Percentiles rank a stretch among this genome's conserved stretches.
These are phyloP conservation scores for Whalleya microplaca DNA, from an alignment of 2,329 filamentous ascomycete genomes.

Conservation along the genomic window DNA sequence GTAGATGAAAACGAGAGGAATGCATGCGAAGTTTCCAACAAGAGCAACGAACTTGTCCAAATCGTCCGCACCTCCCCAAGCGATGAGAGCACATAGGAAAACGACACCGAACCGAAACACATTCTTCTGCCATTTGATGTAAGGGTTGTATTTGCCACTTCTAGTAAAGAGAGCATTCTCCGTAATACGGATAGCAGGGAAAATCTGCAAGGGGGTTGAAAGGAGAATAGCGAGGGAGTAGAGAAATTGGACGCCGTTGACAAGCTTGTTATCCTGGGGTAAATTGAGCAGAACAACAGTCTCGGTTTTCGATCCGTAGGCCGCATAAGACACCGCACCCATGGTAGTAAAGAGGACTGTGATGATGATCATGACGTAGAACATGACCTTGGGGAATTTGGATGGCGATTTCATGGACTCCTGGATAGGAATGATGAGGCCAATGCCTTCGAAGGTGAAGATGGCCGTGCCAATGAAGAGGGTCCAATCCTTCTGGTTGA, in stretches of 20 bases:
- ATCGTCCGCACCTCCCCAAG: slow-evolving; percentile 90
- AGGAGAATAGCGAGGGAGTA: slow-evolving; percentile 98
- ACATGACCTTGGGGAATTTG: slow-evolving; percentile 89
- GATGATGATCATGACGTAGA: slow-evolving; percentile 92
- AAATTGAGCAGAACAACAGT: slow-evolving; percentile 96
- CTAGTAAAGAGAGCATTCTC: slow-evolving; percentile 92
- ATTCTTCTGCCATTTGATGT: slow-evolving; percentile 99
- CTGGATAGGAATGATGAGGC: slow-evolving; percentile 96
- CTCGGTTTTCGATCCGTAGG: slow-evolving; percentile 92
- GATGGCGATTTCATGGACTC: slow-evolving; percentile 91
- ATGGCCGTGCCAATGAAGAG: slow-evolving; percentile 98
- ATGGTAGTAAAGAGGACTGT: slow-evolving; percentile 88
- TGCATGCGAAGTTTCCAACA: slow-evolving; percentile 96
- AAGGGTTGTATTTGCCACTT: slow-evolving; percentile 96
- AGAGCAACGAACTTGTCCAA: slow-evolving; percentile 97
- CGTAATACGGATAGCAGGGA: slow-evolving; percentile 95
- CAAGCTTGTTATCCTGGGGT: slow-evolving; percentile 91
- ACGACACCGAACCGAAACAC: slow-evolving; percentile 93
- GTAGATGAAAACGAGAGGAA: slow-evolving; percentile 96
- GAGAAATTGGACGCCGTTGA: slow-evolving; percentile 94
- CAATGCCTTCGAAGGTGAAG: slow-evolving; percentile 98
- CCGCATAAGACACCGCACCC: slow-evolving; percentile 92
- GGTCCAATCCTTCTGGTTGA: slow-evolving; percentile 93
- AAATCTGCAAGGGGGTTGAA: slow-evolving; percentile 94
- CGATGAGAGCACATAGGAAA: slow-evolving; percentile 80